These are phyloP conservation scores for Xylariomycetidae sp. DNA, from an alignment of 2,329 filamentous ascomycete species.

Conservation along the genomic window DNA sequence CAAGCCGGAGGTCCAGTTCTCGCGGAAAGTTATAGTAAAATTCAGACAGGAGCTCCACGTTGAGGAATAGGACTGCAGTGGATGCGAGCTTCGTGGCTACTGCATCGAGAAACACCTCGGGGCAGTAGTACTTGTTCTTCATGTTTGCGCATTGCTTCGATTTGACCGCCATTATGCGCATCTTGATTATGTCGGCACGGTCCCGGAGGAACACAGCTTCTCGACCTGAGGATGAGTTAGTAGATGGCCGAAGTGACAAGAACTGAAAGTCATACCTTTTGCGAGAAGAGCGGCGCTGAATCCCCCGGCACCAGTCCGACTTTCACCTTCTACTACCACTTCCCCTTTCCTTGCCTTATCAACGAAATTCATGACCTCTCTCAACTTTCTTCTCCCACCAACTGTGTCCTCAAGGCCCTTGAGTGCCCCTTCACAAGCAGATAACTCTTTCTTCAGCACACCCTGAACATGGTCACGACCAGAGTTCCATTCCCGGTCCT, in stretches of 20 bases:
- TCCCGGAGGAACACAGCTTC: conserved; percentile 94
- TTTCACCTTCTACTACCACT: conserved; percentile 77
- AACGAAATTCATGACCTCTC: conserved; percentile 85
- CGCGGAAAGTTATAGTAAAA: conserved; percentile 98
- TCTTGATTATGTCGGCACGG: conserved; percentile 81
- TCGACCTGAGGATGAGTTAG: conserved; percentile 54
- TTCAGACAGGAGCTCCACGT: conserved; percentile 92
- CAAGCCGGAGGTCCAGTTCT: conserved; percentile 81
- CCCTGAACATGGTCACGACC: conserved; percentile 77
- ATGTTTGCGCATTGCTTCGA: conserved; percentile 80
- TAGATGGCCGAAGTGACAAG: too few relatives aligned
- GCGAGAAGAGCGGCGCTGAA: conserved; percentile 84
- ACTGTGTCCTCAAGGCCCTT: conserved; percentile 71
- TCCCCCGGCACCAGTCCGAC: conserved; percentile 79
- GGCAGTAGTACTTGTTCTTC: conserved; percentile 94
- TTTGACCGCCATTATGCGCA: conserved; percentile 83
- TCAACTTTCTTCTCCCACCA: conserved; percentile 78
- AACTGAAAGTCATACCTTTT: conserved; percentile 65
- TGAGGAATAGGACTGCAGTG: conserved; percentile 93
- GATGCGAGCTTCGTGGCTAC: conserved; percentile 92
- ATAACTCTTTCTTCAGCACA: conserved; percentile 82
- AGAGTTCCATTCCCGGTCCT: conserved; percentile 81
- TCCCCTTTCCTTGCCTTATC: conserved; percentile 87
- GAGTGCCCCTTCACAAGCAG: conserved; percentile 74
- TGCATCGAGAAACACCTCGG: conserved; percentile 95